Conservation (phyloP, 352 stramenopile genomes). For the Thraustotheca clavata region DNA sequence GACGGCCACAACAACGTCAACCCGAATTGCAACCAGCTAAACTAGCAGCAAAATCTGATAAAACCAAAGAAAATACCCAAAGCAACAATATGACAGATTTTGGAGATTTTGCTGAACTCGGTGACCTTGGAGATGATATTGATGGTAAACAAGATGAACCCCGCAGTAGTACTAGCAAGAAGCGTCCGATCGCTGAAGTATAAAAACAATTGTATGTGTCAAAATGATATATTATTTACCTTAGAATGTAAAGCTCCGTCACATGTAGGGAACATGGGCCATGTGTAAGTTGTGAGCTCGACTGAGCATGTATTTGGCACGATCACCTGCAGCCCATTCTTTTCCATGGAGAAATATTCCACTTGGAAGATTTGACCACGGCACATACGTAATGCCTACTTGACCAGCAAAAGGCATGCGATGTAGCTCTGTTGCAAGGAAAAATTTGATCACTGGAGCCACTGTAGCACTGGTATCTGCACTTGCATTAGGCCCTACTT, state of each 20-base stretch:
- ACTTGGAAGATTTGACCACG: conserved; percentile 63
- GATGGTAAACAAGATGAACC: conserved; percentile 25
- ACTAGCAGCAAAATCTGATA: conserved; percentile 18
- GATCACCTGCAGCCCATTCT: conserved; percentile 52
- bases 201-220: conserved; percentile 5
- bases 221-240: conserved; percentile 23
- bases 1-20: conserved; percentile 16
- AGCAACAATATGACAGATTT: conserved; percentile 61
- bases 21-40: not conserved
- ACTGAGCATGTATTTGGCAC: conserved; percentile 69
- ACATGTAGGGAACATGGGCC: conserved; percentile 13
- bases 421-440: conserved; percentile 62
- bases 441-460: conserved; percentile 59
- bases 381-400: conserved; percentile 44
- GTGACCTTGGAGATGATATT: conserved; percentile 65
- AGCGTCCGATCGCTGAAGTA: conserved; percentile 4
- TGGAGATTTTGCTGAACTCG: conserved; percentile 57
- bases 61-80: conserved; percentile 12
- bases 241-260: not conserved
- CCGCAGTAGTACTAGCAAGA: conserved; percentile 19
- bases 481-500: conserved; percentile 24
- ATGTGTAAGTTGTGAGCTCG: conserved; percentile 60
- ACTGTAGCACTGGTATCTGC: conserved; percentile 31
- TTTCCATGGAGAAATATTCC: conserved; percentile 50
- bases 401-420: conserved; percentile 17